phyloP scores from a whole-genome alignment of 163 green algal species.

The Coccomyxa subellipsoidea region DNA sequence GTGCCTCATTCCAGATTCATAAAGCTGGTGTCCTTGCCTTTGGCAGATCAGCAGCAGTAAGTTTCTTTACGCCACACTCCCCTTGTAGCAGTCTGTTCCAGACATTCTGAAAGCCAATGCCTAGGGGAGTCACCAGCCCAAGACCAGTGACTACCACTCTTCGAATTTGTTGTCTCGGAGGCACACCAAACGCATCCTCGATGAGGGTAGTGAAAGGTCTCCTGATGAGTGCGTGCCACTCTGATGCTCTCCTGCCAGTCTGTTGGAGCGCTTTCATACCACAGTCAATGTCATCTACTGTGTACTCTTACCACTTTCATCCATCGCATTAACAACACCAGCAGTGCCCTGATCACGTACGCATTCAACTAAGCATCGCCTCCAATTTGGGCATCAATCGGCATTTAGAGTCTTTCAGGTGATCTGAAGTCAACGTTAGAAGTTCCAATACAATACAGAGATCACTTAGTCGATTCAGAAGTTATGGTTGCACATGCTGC shows the following conservation, averaged over 20 bases:
- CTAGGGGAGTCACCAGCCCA: constrained; percentile 82
- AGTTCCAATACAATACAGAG: too few species aligned
- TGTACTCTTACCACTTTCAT: not conserved
- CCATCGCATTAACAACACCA: too few species aligned
- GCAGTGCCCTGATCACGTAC: too few species aligned
- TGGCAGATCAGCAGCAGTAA: constrained; percentile 67
- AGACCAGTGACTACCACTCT: constrained; percentile 89
- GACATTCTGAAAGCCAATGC: constrained; percentile 43
- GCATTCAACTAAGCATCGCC: too few species aligned
- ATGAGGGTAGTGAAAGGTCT: not conserved
- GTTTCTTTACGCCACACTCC: constrained; percentile 47
- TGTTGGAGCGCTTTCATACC: not conserved
- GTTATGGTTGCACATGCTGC: too few species aligned
- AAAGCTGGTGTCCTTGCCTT: not conserved
- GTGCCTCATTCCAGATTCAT: not conserved
- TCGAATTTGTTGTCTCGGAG: constrained; percentile 11
- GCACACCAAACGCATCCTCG: not conserved
- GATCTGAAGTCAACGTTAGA: too few species aligned
- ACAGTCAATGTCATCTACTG: not conserved
- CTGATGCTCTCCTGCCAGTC: not conserved
- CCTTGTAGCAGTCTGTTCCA: constrained; percentile 72
- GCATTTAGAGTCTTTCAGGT: too few species aligned
- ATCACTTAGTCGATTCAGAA: too few species aligned
- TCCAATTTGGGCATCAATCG: too few species aligned
- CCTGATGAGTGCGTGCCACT: not conserved